These are phyloP conservation scores for Mychonastes homosphaera DNA, from an alignment of 139 green algal genomes.

Conservation along the genomic window DNA sequence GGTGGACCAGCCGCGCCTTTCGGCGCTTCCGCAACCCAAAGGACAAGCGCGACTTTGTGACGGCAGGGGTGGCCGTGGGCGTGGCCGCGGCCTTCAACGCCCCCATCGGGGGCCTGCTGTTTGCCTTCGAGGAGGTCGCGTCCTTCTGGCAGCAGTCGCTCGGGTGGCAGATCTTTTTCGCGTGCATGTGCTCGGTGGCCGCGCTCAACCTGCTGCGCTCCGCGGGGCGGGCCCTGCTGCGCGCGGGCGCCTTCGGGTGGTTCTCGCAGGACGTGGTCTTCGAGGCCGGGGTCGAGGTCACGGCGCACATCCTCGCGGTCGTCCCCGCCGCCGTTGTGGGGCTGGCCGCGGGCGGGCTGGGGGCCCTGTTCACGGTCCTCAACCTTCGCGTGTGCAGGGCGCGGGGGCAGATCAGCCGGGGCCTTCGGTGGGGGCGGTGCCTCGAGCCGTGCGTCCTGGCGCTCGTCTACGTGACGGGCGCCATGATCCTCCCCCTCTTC, in stretches of 20 bases:
- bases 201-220: slow-evolving; percentile 53
- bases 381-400: slow-evolving; percentile 47
- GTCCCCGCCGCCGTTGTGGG: slow-evolving; percentile 61
- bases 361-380: slow-evolving; percentile 62
- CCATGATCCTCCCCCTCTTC: slow-evolving; percentile 69
- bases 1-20: slow-evolving; percentile 53
- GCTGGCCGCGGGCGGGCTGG: slow-evolving; percentile 50
- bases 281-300: slow-evolving; percentile 32
- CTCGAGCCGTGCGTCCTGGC: slow-evolving; percentile 63
- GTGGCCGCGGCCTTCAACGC: slow-evolving; percentile 70
- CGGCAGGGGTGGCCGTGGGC: slow-evolving; percentile 65
- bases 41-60: slow-evolving; percentile 87
- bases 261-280: slow-evolving; percentile 25
- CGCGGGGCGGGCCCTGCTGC: slow-evolving; percentile 34
- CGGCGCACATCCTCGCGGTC: slow-evolving; percentile 61
- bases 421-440: slow-evolving; percentile 36
- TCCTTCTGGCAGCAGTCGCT: slow-evolving; percentile 69
- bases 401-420: slow-evolving; percentile 4
- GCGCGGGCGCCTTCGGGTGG: slow-evolving; percentile 35
- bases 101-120: slow-evolving; percentile 67
- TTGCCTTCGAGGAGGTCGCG: slow-evolving; percentile 79
- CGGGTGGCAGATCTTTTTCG: slow-evolving; percentile 67
- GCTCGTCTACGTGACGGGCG: slow-evolving; percentile 60
- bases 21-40: slow-evolving; percentile 74
- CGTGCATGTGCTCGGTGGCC: slow-evolving; percentile 61